Conservation (phyloP, 345 rosid genomes). For the Lenwebbia sp. region DNA sequence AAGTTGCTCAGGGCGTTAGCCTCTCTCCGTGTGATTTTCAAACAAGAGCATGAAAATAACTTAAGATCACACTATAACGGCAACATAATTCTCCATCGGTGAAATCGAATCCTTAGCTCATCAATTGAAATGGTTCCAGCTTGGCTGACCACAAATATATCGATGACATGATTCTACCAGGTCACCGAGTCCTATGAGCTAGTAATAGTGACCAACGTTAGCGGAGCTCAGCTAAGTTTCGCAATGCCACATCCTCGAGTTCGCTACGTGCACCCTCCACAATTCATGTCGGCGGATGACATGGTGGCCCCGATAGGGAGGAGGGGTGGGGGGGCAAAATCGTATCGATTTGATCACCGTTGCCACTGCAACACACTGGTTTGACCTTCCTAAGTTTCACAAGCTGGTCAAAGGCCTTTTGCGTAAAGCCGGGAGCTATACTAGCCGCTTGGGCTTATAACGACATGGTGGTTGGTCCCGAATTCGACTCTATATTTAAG, state of each 20-base stretch:
- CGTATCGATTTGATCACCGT: not conserved
- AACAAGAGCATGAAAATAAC: no score
- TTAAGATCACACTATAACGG: no score
- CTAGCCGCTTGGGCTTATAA: not conserved
- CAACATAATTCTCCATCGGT: no score
- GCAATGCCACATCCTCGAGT: not conserved
- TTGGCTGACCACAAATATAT: not conserved
- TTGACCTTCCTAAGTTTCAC: not conserved
- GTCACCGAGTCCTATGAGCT: no score
- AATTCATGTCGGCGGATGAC: not conserved
- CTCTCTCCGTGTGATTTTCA: no score
- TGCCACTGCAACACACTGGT: not conserved
- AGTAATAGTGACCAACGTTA: not conserved
- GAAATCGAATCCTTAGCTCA: no score
- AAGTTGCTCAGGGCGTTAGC: no score
- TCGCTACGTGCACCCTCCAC: not conserved
- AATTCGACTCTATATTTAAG: not conserved
- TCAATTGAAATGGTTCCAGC: not conserved
- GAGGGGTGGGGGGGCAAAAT: not conserved
- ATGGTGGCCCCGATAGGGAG: not conserved
- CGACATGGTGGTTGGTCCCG: not conserved
- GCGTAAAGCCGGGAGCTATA: not conserved
- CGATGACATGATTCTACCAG: not conserved
- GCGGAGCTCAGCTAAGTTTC: not conserved
- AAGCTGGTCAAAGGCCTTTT: not conserved